phyloP scores from a whole-genome alignment of 2,329 filamentous ascomycete species.

The Shiraia sp. region DNA sequence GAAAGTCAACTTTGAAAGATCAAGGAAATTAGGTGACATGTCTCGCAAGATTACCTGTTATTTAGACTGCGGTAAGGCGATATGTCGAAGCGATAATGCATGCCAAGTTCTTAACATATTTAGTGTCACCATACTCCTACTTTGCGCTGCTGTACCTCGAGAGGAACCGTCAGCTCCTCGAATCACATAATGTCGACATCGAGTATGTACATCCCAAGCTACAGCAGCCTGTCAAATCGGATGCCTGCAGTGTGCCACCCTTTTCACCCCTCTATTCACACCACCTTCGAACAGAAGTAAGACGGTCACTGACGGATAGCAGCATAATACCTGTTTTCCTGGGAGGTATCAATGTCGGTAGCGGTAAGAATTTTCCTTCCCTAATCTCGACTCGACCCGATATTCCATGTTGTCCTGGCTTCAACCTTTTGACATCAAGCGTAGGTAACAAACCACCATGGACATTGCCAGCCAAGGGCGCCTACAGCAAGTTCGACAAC shows the following conservation, averaged over 20 bases:
- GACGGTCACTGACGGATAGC: conserved; percentile 9
- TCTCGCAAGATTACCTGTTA: conserved; percentile 67
- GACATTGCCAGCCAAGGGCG: conserved; percentile 68
- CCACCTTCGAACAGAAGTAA: conserved; percentile 1
- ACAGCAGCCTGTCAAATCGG: not conserved
- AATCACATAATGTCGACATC: conserved; percentile 63
- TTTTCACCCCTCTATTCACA: not conserved
- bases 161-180: conserved; percentile 58
- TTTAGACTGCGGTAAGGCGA: conserved; percentile 64
- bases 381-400: not conserved
- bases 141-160: conserved; percentile 61
- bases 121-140: conserved; percentile 66
- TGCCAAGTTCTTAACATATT: conserved; percentile 10
- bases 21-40: conserved; percentile 49
- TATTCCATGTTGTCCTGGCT: not conserved
- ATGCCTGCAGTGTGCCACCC: not conserved
- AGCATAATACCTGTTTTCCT: conserved; percentile 75
- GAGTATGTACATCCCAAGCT: conserved; percentile 58
- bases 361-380: conserved; percentile 32
- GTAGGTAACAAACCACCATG: conserved; percentile 76
- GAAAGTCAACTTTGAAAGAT: conserved; percentile 3
- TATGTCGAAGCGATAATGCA: not conserved
- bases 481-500: conserved; percentile 58
- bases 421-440: conserved; percentile 2
- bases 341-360: conserved; percentile 49